Evolutionary conservation across 202 grass and related monocot genomes (phyloP).

Genomic region (Schoenoplectus tabernaemontani): DNA sequence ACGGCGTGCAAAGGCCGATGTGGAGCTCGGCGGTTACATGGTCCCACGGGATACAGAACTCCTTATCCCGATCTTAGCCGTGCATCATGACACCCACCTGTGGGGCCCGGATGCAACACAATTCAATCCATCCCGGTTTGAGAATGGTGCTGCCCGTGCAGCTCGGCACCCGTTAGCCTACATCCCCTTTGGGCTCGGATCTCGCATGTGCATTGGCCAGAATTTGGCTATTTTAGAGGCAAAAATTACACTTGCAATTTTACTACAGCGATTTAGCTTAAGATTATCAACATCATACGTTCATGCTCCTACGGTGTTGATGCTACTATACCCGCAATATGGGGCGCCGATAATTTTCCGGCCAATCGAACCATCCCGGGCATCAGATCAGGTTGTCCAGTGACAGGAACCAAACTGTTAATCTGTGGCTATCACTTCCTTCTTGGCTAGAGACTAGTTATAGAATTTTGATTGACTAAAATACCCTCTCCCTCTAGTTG

Average conservation of each 20-base stretch:
- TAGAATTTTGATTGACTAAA: slow-evolving; percentile 20
- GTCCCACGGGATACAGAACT: slow-evolving; percentile 58
- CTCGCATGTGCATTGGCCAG: slow-evolving; percentile 69
- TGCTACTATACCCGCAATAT: slow-evolving; percentile 72
- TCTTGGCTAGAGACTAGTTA: neutral
- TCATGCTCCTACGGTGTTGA: slow-evolving; percentile 57
- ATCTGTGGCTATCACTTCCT: neutral
- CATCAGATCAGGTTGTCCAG: neutral
- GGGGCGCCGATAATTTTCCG: slow-evolving; percentile 57
- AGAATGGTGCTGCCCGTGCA: slow-evolving; percentile 17
- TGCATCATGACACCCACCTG: slow-evolving; percentile 48
- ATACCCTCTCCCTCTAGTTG: slow-evolving; percentile 2
- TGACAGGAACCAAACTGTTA: neutral
- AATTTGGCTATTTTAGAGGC: slow-evolving; percentile 52
- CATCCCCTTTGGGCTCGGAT: slow-evolving; percentile 55
- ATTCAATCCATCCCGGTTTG: slow-evolving; percentile 59
- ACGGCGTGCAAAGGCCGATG: slow-evolving; percentile 46
- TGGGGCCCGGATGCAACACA: slow-evolving; percentile 47
- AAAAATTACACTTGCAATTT: slow-evolving; percentile 49
- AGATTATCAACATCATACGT: slow-evolving; percentile 35
- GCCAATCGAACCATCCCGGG: neutral
- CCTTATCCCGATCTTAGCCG: slow-evolving; percentile 62
- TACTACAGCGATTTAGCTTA: slow-evolving; percentile 41
- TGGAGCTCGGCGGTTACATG: slow-evolving; percentile 41
- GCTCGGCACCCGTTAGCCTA: slow-evolving; percentile 48